Conservation (phyloP, 75 land plant genomes). For the Chamaecyparis obtusa region DNA sequence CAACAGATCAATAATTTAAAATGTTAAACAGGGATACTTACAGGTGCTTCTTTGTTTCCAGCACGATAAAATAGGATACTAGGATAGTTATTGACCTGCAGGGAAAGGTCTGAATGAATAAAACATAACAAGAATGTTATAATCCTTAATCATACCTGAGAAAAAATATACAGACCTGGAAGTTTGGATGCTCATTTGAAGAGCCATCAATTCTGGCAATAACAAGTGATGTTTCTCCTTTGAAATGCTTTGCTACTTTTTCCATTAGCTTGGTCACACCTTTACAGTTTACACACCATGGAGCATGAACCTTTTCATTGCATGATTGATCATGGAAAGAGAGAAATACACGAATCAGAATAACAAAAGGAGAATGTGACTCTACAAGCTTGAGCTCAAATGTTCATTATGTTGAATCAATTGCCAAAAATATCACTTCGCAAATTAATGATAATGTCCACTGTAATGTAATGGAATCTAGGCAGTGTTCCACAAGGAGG, state of each 20-base stretch:
- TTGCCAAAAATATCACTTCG: neutral
- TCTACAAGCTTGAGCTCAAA: slow-evolving; percentile 1
- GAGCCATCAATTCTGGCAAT: slow-evolving; percentile 87
- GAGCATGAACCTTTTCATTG: slow-evolving; percentile 68
- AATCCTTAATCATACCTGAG: neutral
- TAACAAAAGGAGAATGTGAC: neutral
- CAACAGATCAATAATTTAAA: neutral
- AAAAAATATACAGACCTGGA: slow-evolving; percentile 39
- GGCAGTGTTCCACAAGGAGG: neutral
- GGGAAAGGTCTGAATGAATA: neutral
- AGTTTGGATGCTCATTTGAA: slow-evolving; percentile 77
- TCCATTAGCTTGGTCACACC: slow-evolving; percentile 66
- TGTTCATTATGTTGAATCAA: neutral
- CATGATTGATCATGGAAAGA: neutral
- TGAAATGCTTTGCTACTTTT: slow-evolving; percentile 80
- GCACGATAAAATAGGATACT: slow-evolving; percentile 69
- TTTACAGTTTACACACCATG: slow-evolving; percentile 87
- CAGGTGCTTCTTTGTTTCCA: slow-evolving; percentile 62
- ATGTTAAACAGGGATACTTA: slow-evolving; percentile 21
- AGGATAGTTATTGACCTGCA: slow-evolving; percentile 78
- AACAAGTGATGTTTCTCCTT: slow-evolving; percentile 57
- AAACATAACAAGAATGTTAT: neutral
- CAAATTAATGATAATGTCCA: neutral
- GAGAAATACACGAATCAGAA: neutral
- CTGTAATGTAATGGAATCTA: neutral